Base-by-base conservation (phyloP, 116 monocot species). In the Phalaenopsis hybrid region DNA sequence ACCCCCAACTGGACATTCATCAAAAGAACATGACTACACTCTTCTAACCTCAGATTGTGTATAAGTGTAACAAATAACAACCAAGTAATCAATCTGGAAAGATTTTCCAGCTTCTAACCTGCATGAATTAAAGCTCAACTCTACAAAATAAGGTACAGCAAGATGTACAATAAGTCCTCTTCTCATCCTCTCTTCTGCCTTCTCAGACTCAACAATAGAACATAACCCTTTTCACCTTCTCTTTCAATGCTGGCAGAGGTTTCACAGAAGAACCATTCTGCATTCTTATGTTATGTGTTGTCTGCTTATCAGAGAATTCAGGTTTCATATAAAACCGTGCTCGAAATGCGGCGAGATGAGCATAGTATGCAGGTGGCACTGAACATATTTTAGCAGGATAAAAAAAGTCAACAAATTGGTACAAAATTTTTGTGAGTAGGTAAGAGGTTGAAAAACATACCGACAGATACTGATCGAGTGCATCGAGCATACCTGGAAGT, bases 401-500 rank as follows among this genome's bases (percentile, higher is more conserved):
- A 8, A 46, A 33, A 20, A 75, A 46, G 46, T 18, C 21, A 46
- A n/a, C 3, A 23, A 46, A 75, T 12, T 73, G 17, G 2, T 75
- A 45, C 2, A 4, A 44, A 8, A 18, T 18, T n/a, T 13, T 4
- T 44, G 16, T 13, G 13, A 43, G 37, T 15, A 34, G 73, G 17
- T 5, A 48, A 41, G 46, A 46, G 46, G 21, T 9, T 45, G 8
- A 51, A 34, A 63, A 82, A 70, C 84, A n/a, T 90, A 95, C 92
- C 95, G 37, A 95, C 86, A 44, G 95, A 95, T 52, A 95, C 95
- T 18, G 92, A 95, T 1, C 95, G 86, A 5, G 95, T 92, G 84
- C 95, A 95, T 33, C 95, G 83, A 44, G 95, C 95, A 85, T 95
- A 94, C 46, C 92, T 94, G 87, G 23, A 81, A 5, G 68, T 75